Evolutionary conservation across 805 yeast genomes (phyloP).

Genomic region (Lipomyces anomalus): DNA sequence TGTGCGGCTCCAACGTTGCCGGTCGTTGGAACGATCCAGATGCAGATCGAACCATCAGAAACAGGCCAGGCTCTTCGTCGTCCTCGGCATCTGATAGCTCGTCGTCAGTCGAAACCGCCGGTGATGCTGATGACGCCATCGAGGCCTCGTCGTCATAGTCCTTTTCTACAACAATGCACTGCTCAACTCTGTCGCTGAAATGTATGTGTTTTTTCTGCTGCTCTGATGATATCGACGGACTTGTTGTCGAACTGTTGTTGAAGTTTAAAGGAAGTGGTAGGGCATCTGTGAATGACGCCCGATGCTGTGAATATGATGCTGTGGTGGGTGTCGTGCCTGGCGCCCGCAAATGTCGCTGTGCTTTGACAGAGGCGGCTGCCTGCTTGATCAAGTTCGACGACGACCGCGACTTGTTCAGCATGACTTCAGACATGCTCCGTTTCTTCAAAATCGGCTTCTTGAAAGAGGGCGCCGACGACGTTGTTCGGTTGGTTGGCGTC

Average conservation of each 20-base stretch:
- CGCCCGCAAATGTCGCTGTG: slow-evolving; percentile 19
- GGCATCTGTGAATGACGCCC: neutral
- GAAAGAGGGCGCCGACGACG: slow-evolving; percentile 14
- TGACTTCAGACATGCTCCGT: slow-evolving; percentile 74
- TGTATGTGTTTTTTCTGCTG: slow-evolving; percentile 77
- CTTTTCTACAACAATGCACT: slow-evolving; percentile 71
- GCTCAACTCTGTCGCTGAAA: slow-evolving; percentile 90
- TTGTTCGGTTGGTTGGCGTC: neutral
- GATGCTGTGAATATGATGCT: slow-evolving; percentile 9
- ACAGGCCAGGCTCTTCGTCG: slow-evolving; percentile 66
- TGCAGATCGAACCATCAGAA: slow-evolving; percentile 46
- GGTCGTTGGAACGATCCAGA: slow-evolving; percentile 32
- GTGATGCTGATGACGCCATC: slow-evolving; percentile 2
- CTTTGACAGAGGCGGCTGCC: slow-evolving; percentile 21
- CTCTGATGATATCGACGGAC: slow-evolving; percentile 1
- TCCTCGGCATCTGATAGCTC: slow-evolving; percentile 38
- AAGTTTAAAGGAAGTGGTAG: neutral
- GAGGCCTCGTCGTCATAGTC: slow-evolving; percentile 25
- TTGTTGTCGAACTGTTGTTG: neutral
- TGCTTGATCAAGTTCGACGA: slow-evolving; percentile 22
- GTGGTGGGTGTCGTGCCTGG: slow-evolving; percentile 22
- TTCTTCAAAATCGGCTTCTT: slow-evolving; percentile 84
- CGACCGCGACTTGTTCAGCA: slow-evolving; percentile 40
- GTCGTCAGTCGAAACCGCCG: slow-evolving; percentile 23
- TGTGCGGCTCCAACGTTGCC: slow-evolving; percentile 35